Base-by-base conservation (phyloP, 176 grass and related monocot genomes). In the Eremochloa ophiuroides region DNA sequence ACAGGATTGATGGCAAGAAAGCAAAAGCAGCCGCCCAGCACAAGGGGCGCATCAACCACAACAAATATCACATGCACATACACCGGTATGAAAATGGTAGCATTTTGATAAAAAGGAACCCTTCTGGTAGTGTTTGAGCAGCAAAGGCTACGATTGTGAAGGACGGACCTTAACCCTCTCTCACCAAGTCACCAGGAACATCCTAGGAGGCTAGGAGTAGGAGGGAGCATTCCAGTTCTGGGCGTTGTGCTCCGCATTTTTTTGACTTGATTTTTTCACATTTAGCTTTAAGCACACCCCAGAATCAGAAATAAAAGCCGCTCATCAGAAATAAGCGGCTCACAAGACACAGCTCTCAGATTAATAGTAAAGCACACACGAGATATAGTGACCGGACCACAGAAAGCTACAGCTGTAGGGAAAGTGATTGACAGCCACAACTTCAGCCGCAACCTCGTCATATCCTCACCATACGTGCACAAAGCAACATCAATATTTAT, bases 401-500 rank as follows among this genome's bases (percentile, higher is more conserved):
- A n/a, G 6, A 28, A 73, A 73, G 10, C 62, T 66, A 65, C 40
- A 25, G 20, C 20, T 48, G 76, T 20, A 79, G 2, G 18, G 50
- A 22, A 14, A 38, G 37, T 38, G 3, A 60, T 7, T n/a, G n/a
- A n/a, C n/a, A n/a, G n/a, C n/a, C n/a, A n/a, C n/a, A n/a, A n/a
- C n/a, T n/a, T n/a, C n/a, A n/a, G n/a, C n/a, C n/a, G n/a, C n/a
- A n/a, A n/a, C n/a, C n/a, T 71, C 82, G 3, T 25, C 62, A 26
- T 23, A 76, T 67, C 17, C n/a, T 74, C 81, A 64, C 55, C 66
- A 72, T 30, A 72, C 27, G 40, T 46, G 53, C 20, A 72, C 27
- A 60, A 60, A 38, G 30, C 20, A 53, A 4, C 65, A 59, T 10
- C 34, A 58, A 4, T 53, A 26, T 16, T 7, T 5, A 40, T 27